Percentiles rank a stretch among this genome's conserved stretches.
Conservation (phyloP, 192 early-diverging fungal species). For the Backusella macrospora region DNA sequence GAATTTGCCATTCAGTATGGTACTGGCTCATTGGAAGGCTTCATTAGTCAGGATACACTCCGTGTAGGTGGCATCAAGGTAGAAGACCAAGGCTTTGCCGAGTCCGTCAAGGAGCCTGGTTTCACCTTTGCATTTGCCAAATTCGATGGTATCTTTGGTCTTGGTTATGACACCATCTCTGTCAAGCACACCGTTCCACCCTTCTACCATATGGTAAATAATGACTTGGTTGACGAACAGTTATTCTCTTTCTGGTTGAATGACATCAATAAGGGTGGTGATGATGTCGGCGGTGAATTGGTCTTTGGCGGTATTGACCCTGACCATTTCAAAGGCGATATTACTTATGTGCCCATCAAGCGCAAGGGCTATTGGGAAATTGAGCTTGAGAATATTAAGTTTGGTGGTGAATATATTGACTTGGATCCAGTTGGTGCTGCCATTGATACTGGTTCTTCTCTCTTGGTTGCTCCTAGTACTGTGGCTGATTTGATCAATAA, state of each 20-base stretch:
- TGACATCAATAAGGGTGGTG: constrained; percentile 60
- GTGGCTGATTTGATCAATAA: constrained; percentile 91
- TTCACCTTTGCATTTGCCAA: constrained; percentile 90
- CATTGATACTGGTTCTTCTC: constrained; percentile 91
- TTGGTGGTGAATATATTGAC: constrained; percentile 76
- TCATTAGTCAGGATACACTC: constrained; percentile 84
- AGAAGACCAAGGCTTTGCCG: constrained; percentile 84
- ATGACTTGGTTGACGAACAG: constrained; percentile 75
- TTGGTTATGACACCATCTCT: constrained; percentile 91
- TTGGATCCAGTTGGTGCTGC: constrained; percentile 74
- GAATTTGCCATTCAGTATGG: constrained; percentile 97
- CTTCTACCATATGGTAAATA: constrained; percentile 91
- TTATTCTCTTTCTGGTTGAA: constrained; percentile 91
- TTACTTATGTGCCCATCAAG: constrained; percentile 82
- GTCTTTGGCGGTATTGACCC: constrained; percentile 86
- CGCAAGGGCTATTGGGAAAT: constrained; percentile 99
- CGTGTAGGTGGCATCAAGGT: constrained; percentile 74
- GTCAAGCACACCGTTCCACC: constrained; percentile 90
- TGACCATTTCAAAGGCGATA: constrained; percentile 70
- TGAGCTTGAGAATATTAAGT: constrained; percentile 73
- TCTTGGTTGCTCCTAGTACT: constrained; percentile 79
- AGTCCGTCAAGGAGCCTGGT: constrained; percentile 95
- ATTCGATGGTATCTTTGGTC: constrained; percentile 96
- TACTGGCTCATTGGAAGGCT: constrained; percentile 90
- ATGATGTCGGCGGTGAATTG: constrained; percentile 81